Evolutionary conservation across 1,284 basidiomycete species (phyloP).

Genomic region (Ceratobasidium sp.): DNA sequence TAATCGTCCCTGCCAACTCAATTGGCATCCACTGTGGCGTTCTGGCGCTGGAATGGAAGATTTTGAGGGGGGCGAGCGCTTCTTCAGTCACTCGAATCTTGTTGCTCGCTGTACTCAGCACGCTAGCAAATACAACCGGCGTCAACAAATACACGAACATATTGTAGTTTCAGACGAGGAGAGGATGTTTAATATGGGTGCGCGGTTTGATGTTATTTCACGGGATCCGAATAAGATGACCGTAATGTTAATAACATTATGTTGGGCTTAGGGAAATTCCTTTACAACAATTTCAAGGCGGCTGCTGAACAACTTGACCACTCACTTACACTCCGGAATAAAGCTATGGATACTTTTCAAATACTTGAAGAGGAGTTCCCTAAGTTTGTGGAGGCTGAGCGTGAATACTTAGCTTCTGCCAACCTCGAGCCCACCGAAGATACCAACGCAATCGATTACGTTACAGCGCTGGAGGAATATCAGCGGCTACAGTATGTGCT

Average conservation of each 20-base stretch:
- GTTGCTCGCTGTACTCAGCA: conserved; percentile 52
- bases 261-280: conserved; percentile 36
- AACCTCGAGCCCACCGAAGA: conserved; percentile 1
- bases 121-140: conserved; percentile 54
- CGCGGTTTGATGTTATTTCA: too few species aligned
- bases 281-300: conserved; percentile 4
- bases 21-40: conserved; percentile 55
- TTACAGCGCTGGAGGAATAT: conserved; percentile 20
- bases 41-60: conserved; percentile 57
- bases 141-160: conserved; percentile 51
- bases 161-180: conserved; percentile 12
- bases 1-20: conserved; percentile 56
- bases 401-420: conserved; percentile 9
- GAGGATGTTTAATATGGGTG: neutral
- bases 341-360: neutral
- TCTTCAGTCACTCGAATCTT: conserved; percentile 56
- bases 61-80: conserved; percentile 56
- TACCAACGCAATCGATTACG: conserved; percentile 28
- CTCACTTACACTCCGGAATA: neutral
- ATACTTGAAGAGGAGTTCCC: conserved; percentile 6
- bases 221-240: too few species aligned
- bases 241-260: conserved; percentile 38
- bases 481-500: conserved; percentile 7
- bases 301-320: conserved; percentile 3
- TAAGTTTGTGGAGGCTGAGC: conserved; percentile 35